A percentile compares a stretch with the other conserved stretches of the same genome.
These are phyloP conservation scores for Beta macrorhiza DNA, from an alignment of 179 eudicot genomes.

Conservation along the genomic window DNA sequence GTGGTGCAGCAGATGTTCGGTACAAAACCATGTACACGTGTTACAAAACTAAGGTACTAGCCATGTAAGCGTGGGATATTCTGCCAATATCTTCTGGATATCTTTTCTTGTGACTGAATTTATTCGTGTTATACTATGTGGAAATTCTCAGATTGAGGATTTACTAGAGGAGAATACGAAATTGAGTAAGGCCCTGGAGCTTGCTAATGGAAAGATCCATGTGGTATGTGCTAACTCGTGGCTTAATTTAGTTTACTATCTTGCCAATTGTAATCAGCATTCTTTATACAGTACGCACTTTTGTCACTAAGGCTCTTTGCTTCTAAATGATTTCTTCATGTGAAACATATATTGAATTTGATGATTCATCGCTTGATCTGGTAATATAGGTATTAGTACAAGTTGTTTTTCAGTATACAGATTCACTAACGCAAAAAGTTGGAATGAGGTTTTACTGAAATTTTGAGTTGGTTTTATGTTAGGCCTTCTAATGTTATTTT, in stretches of 20 bases:
- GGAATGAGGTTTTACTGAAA: too few species aligned
- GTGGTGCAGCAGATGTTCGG: neutral
- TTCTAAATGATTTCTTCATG: too few species aligned
- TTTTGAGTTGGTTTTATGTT: too few species aligned
- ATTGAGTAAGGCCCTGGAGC: neutral
- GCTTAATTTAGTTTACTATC: too few species aligned
- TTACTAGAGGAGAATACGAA: neutral
- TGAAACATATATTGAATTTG: too few species aligned
- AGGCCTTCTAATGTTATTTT: neutral
- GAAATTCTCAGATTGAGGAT: neutral
- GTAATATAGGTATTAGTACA: too few species aligned
- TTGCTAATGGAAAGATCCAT: neutral
- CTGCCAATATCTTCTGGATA: neutral
- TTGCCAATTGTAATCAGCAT: too few species aligned
- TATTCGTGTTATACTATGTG: neutral
- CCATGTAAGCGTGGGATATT: neutral
- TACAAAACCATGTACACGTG: neutral
- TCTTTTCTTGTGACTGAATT: neutral
- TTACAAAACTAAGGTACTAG: neutral
- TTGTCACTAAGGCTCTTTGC: neutral
- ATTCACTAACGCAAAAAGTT: too few species aligned
- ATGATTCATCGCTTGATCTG: too few species aligned
- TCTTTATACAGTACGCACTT: too few species aligned
- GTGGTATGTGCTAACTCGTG: neutral
- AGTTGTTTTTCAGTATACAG: too few species aligned